A percentile compares a stretch with the other conserved stretches of the same genome.
phyloP scores from a whole-genome alignment of 208 protist species.

The Entamoeba invadens region DNA sequence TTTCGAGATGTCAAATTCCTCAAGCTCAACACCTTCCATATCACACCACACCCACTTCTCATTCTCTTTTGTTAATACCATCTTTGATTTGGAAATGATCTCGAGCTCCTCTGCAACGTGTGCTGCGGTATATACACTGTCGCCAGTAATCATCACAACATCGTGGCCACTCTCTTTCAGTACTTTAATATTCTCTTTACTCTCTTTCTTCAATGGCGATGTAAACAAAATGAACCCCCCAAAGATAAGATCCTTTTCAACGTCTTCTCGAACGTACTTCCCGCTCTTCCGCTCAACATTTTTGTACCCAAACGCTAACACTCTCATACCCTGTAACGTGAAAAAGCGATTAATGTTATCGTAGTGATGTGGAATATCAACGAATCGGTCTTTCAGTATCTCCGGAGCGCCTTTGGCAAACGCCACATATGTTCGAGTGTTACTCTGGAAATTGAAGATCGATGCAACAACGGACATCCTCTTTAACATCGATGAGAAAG shows the following conservation, averaged over 20 bases:
- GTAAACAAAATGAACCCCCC: slow-evolving; percentile 78
- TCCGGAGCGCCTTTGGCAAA: slow-evolving; percentile 79
- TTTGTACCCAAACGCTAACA: slow-evolving; percentile 79
- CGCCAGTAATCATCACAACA: slow-evolving; percentile 30
- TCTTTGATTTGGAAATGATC: background rate
- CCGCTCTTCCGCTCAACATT: background rate
- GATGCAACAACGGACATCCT: slow-evolving; percentile 73
- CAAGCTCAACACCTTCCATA: background rate
- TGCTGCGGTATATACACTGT: slow-evolving; percentile 16
- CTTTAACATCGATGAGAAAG: slow-evolving; percentile 73
- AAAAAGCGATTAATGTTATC: slow-evolving; percentile 55
- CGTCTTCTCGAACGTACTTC: slow-evolving; percentile 15
- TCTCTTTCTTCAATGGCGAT: background rate
- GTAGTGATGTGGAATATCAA: slow-evolving; percentile 55
- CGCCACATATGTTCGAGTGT: background rate
- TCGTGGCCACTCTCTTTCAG: background rate
- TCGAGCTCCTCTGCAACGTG: slow-evolving; percentile 11
- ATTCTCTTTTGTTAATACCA: background rate
- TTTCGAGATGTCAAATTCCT: background rate
- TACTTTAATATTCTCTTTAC: background rate
- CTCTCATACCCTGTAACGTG: slow-evolving; percentile 67
- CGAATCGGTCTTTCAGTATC: slow-evolving; percentile 60
- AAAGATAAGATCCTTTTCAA: slow-evolving; percentile 72
- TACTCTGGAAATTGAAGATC: slow-evolving; percentile 2
- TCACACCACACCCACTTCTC: background rate